These are phyloP conservation scores for Miscanthus lutarioriparius DNA, from an alignment of 176 grass and related monocot species.

Conservation along the genomic window DNA sequence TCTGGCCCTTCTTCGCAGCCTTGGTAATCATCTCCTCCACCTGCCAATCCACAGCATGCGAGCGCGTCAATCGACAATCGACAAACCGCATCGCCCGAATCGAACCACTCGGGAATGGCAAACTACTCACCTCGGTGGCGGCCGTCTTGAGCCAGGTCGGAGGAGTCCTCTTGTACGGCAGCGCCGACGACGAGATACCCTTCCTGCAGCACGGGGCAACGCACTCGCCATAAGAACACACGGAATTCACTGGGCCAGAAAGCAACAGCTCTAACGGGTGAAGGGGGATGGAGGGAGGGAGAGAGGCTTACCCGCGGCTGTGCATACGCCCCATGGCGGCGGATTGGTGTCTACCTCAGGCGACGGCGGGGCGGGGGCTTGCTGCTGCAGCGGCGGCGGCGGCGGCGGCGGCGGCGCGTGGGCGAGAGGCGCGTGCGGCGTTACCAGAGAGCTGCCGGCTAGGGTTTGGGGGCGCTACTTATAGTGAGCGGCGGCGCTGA, in stretches of 20 bases:
- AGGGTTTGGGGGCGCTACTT: constrained; percentile 55
- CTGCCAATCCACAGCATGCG: neutral
- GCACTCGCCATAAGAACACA: constrained; percentile 25
- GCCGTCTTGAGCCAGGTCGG: constrained; percentile 76
- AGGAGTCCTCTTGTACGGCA: constrained; percentile 89
- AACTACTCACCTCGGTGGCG: constrained; percentile 41
- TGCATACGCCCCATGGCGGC: constrained; percentile 91
- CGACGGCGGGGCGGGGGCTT: constrained; percentile 9
- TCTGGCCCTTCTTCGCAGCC: constrained; percentile 87
- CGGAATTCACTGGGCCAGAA: neutral
- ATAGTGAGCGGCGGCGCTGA: constrained; percentile 7
- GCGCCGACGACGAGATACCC: constrained; percentile 90
- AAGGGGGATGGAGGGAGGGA: no score
- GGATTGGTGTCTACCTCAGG: constrained; percentile 26
- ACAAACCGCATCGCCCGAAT: neutral
- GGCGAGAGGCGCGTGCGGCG: constrained; percentile 32
- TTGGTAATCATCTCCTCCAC: constrained; percentile 89
- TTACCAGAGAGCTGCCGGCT: constrained; percentile 14
- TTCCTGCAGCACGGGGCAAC: constrained; percentile 35
- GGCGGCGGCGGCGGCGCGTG: constrained; percentile 31
- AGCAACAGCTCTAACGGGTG: neutral
- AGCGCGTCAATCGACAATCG: neutral
- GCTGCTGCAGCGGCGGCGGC: constrained; percentile 11
- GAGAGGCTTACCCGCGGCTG: constrained; percentile 61
- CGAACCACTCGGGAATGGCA: neutral